phyloP scores from a whole-genome alignment of 164 flowering plant genomes.

The Cinnamomum chago region DNA sequence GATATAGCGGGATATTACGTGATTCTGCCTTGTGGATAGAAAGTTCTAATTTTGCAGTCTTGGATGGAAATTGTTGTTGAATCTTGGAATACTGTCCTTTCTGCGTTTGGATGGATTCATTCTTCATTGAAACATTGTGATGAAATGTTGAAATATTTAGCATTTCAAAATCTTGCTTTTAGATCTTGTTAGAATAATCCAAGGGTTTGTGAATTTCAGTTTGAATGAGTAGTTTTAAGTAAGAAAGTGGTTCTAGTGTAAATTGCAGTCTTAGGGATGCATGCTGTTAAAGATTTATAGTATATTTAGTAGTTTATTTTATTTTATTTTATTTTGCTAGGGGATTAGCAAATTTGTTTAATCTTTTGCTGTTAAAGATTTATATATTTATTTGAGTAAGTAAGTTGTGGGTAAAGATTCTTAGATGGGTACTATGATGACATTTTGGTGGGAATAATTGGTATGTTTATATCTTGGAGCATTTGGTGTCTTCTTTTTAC shows the following conservation, averaged over 20 bases:
- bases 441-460: neutral
- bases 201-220: neutral
- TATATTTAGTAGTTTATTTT: no score
- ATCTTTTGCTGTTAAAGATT: no score
- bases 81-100: no score
- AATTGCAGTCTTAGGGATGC: neutral
- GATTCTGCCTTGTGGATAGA: no score
- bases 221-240: neutral
- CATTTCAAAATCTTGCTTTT: neutral
- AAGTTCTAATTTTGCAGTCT: no score
- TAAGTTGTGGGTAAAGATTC: neutral
- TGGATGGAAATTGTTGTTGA: no score
- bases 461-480: neutral
- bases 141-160: neutral
- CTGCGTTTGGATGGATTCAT: no score
- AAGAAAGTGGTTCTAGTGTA: neutral
- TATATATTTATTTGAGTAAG: neutral
- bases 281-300: neutral
- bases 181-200: neutral
- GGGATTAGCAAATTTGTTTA: no score
- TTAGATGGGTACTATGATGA: neutral
- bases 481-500: neutral
- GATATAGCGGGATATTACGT: no score
- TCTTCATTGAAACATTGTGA: neutral
- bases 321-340: no score